These are phyloP conservation scores for Cantharellus cinnabarinus DNA, from an alignment of 768 basidiomycete species.

Conservation along the genomic window DNA sequence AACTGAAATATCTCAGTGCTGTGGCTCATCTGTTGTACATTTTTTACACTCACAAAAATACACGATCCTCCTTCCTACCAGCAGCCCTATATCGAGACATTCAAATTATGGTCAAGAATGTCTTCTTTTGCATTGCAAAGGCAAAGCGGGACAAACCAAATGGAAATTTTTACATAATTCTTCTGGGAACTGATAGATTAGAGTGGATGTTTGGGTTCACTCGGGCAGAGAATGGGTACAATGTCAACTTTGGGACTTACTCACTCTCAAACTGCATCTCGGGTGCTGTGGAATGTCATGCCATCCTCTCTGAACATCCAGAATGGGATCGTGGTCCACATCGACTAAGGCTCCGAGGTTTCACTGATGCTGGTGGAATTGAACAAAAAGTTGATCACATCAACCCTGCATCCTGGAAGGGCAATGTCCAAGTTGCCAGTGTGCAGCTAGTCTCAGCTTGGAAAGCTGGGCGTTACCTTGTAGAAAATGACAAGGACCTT, in stretches of 20 bases:
- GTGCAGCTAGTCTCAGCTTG: slow-evolving; percentile 8
- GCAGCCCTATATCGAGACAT: slow-evolving; percentile 16
- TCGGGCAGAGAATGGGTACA: slow-evolving; percentile 13
- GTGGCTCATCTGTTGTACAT: slow-evolving; percentile 16
- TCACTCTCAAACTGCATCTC: slow-evolving; percentile 16
- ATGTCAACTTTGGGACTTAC: slow-evolving; percentile 6
- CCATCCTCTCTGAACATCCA: slow-evolving; percentile 22
- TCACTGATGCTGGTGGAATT: slow-evolving; percentile 2
- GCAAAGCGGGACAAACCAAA: slow-evolving; percentile 14
- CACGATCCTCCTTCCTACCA: slow-evolving; percentile 13
- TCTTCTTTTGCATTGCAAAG: slow-evolving; percentile 21
- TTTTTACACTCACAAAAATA: slow-evolving; percentile 7
- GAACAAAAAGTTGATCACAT: background rate
- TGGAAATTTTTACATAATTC: slow-evolving; percentile 19
- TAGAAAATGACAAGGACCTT: too few species aligned
- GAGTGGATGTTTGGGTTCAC: slow-evolving; percentile 13
- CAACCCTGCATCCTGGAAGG: background rate
- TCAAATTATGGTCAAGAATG: slow-evolving; percentile 22
- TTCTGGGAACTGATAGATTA: slow-evolving; percentile 21
- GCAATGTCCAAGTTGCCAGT: background rate
- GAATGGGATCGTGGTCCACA: slow-evolving; percentile 20
- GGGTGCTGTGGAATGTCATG: slow-evolving; percentile 16
- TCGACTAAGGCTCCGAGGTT: slow-evolving; percentile 15
- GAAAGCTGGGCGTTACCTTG: too few species aligned
- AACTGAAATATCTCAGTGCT: slow-evolving; percentile 18